A percentile compares a stretch with the other conserved stretches of the same genome.
Evolutionary conservation across 495 filamentous ascomycete genomes (phyloP).

Genomic region (Podospora appendiculata): DNA sequence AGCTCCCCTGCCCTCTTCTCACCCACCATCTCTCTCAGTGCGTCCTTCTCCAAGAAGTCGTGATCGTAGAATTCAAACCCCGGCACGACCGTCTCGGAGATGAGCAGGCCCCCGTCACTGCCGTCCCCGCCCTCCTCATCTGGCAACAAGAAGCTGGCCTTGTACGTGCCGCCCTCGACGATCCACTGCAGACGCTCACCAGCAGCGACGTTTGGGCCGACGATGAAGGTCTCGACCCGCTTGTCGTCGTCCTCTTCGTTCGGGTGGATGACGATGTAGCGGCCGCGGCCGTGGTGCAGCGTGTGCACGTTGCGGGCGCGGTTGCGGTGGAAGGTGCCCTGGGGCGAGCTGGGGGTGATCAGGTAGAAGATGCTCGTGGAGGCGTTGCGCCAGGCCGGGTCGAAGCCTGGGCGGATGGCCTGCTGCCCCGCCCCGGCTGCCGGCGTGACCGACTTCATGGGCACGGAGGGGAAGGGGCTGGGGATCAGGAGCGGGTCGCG

Average conservation of each 20-base stretch:
- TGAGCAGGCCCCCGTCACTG: slow-evolving; percentile 42
- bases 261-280: slow-evolving; percentile 53
- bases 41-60: slow-evolving; percentile 45
- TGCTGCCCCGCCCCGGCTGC: slow-evolving; percentile 3
- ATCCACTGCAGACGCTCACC: slow-evolving; percentile 62
- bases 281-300: slow-evolving; percentile 49
- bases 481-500: slow-evolving; percentile 40
- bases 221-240: slow-evolving; percentile 53
- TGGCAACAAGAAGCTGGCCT: slow-evolving; percentile 46
- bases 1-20: slow-evolving; percentile 39
- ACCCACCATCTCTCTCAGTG: slow-evolving; percentile 40
- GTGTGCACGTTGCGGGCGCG: slow-evolving; percentile 53
- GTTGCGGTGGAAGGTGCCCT: slow-evolving; percentile 56
- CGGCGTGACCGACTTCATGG: slow-evolving; percentile 2
- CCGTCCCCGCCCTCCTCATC: slow-evolving; percentile 28
- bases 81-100: slow-evolving; percentile 60
- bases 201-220: slow-evolving; percentile 45
- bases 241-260: slow-evolving; percentile 27
- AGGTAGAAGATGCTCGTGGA: slow-evolving; percentile 54
- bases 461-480: slow-evolving; percentile 36
- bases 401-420: slow-evolving; percentile 19
- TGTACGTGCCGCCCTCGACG: slow-evolving; percentile 59
- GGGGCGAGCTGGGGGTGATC: slow-evolving; percentile 46
- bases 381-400: slow-evolving; percentile 32
- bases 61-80: slow-evolving; percentile 60